Evolutionary conservation across 176 grass and related monocot species (phyloP), one percentile per base, ranked within the genome.

Genomic region (Musa schizocarpa): DNA sequence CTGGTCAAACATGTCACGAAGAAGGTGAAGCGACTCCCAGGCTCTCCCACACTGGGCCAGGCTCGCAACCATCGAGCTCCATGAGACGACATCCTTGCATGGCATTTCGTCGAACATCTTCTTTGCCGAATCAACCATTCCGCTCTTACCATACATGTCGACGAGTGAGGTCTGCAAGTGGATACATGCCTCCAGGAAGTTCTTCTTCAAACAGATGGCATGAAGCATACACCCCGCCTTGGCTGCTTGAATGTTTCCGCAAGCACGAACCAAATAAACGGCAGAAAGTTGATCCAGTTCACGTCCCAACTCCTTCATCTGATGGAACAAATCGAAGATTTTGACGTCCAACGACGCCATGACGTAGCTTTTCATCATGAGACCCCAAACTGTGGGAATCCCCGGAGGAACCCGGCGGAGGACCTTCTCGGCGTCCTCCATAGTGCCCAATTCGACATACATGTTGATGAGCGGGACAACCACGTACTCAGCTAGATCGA

Each of bases 61-160:
- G 14, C 76, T 48, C 5, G 76, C 62, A 54, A 78, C 16, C 50
- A 78, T 54, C 3, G 76, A 78, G 22, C 63, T 78, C 76, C 76
- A 78, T 13, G 63, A 54, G 21, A 78, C 63, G 9, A 78, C 76
- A 67, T 78, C 76, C 51, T 68, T 78, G 12, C 11, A 14, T 0
- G 76, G 76, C 62, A 78, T 78, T 78, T 78, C 62, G 52, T 78
- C 62, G 55, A 78, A 78, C 76, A 78, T 67, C 11, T 23, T 78
- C 62, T 53, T 16, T 12, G 63, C 76, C 52, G 43, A 68, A 63
- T 54, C 76, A 9, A 68, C 11, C 20, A 54, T 53, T 17, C 76
- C 76, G 17, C 63, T 68, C 63, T 78, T 78, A 3, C 76, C 76
- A 8, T 78, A 78, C 76, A 78, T 78, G 54, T 78, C 63, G 1